phyloP scores from a whole-genome alignment of 208 protist species.

The Crithidia expoeki region DNA sequence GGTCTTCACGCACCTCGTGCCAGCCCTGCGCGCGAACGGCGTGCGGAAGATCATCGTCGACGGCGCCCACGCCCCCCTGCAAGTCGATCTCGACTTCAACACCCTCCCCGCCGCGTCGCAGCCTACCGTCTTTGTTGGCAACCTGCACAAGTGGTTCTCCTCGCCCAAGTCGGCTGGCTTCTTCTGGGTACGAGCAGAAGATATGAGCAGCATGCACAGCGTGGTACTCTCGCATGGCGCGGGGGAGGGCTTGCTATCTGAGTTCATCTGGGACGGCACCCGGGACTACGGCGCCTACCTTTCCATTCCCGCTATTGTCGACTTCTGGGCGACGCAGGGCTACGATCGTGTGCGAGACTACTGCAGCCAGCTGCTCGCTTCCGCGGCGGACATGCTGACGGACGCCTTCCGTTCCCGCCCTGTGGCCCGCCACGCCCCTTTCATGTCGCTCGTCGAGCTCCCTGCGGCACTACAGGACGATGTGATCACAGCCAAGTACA shows the following conservation, averaged over 20 bases:
- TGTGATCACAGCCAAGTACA: slow-evolving; percentile 71
- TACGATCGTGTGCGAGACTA: slow-evolving; percentile 57
- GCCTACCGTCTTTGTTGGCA: slow-evolving; percentile 83
- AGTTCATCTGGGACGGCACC: slow-evolving; percentile 93
- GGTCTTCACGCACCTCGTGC: slow-evolving; percentile 83
- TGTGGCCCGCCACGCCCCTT: slow-evolving; percentile 70
- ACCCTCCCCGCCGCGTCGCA: slow-evolving; percentile 49
- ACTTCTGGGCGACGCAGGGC: slow-evolving; percentile 80
- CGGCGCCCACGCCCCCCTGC: slow-evolving; percentile 86
- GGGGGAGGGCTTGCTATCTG: slow-evolving; percentile 82
- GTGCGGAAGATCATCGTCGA: slow-evolving; percentile 90
- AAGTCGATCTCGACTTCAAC: slow-evolving; percentile 78
- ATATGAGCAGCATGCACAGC: slow-evolving; percentile 56
- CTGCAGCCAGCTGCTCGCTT: slow-evolving; percentile 56
- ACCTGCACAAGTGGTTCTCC: slow-evolving; percentile 93
- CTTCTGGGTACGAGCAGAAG: slow-evolving; percentile 70
- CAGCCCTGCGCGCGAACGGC: slow-evolving; percentile 60
- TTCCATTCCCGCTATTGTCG: slow-evolving; percentile 71
- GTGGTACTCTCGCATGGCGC: slow-evolving; percentile 88
- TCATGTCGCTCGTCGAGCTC: slow-evolving; percentile 90
- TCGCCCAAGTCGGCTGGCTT: slow-evolving; percentile 86
- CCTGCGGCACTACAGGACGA: slow-evolving; percentile 71
- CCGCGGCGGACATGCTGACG: slow-evolving; percentile 73
- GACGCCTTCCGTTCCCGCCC: slow-evolving; percentile 60
- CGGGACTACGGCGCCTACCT: slow-evolving; percentile 88